phyloP scores from a whole-genome alignment of 2,329 filamentous ascomycete species.

The Ophiostoma sp. region DNA sequence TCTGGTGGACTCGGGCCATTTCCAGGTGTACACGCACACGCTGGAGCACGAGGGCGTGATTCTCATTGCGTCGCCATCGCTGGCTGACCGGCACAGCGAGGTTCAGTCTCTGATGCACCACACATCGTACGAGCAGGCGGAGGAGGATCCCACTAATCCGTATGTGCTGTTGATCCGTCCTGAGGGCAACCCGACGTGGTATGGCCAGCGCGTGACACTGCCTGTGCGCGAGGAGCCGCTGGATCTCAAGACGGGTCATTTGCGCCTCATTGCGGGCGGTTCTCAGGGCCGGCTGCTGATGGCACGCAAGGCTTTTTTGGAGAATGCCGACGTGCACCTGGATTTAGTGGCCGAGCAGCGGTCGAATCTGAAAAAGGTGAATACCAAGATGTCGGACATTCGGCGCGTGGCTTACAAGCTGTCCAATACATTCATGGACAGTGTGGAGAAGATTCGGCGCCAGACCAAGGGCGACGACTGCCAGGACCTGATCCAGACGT shows the following conservation, averaged over 20 bases:
- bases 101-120: slow-evolving; percentile 81
- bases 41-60: slow-evolving; percentile 68
- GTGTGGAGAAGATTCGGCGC: slow-evolving; percentile 83
- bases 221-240: slow-evolving; percentile 70
- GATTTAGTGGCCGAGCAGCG: slow-evolving; percentile 87
- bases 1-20: slow-evolving; percentile 76
- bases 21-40: slow-evolving; percentile 69
- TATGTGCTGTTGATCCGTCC: slow-evolving; percentile 83
- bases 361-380: slow-evolving; percentile 89
- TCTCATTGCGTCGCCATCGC: slow-evolving; percentile 75
- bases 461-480: slow-evolving; percentile 82
- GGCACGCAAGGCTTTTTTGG: slow-evolving; percentile 71
- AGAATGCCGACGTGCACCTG: slow-evolving; percentile 75
- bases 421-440: slow-evolving; percentile 98
- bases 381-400: slow-evolving; percentile 84
- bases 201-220: slow-evolving; percentile 67
- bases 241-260: slow-evolving; percentile 78
- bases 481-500: slow-evolving; percentile 94
- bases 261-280: slow-evolving; percentile 83
- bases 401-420: slow-evolving; percentile 94
- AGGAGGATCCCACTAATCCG: slow-evolving; percentile 70
- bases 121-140: slow-evolving; percentile 49
- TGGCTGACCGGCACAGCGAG: slow-evolving; percentile 70
- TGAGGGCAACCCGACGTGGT: slow-evolving; percentile 74
- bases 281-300: slow-evolving; percentile 72